Evolutionary conservation across 441 rosid genomes (phyloP).

Genomic region (Hura crepitans): DNA sequence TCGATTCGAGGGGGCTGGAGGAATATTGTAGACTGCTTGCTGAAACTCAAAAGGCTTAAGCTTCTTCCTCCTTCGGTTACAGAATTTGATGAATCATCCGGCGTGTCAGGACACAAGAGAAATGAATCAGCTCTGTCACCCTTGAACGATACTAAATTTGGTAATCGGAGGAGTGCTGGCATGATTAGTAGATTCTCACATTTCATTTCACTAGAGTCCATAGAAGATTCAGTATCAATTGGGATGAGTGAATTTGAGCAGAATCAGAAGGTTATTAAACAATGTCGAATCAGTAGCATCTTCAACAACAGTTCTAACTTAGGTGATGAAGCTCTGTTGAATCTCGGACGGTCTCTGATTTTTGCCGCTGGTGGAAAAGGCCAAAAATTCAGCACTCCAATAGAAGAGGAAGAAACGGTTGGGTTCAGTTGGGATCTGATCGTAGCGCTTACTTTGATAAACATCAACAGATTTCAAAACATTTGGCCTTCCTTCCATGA

Average conservation of each 20-base stretch:
- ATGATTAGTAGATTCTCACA: conserved; percentile 60
- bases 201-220: conserved; percentile 59
- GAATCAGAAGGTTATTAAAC: conserved; percentile 70
- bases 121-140: conserved; percentile 39
- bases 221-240: conserved; percentile 63
- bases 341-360: conserved; percentile 68
- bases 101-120: conserved; percentile 25
- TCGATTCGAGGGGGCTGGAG: conserved; percentile 86
- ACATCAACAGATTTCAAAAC: conserved; percentile 47
- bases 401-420: conserved; percentile 80
- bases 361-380: conserved; percentile 90
- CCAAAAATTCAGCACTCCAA: conserved; percentile 77
- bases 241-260: conserved; percentile 87
- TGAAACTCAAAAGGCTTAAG: conserved; percentile 77
- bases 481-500: conserved; percentile 76
- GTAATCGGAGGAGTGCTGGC: conserved; percentile 35
- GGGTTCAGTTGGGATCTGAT: conserved; percentile 81
- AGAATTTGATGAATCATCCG: conserved; percentile 48
- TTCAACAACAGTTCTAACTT: conserved; percentile 55
- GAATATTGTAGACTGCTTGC: conserved; percentile 73
- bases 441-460: conserved; percentile 40
- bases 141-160: conserved; percentile 36
- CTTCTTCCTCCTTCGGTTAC: conserved; percentile 67
- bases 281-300: conserved; percentile 67
- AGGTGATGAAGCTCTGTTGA: conserved; percentile 48